phyloP scores from a whole-genome alignment of 306 rosid species.

The Casuarina glauca region DNA sequence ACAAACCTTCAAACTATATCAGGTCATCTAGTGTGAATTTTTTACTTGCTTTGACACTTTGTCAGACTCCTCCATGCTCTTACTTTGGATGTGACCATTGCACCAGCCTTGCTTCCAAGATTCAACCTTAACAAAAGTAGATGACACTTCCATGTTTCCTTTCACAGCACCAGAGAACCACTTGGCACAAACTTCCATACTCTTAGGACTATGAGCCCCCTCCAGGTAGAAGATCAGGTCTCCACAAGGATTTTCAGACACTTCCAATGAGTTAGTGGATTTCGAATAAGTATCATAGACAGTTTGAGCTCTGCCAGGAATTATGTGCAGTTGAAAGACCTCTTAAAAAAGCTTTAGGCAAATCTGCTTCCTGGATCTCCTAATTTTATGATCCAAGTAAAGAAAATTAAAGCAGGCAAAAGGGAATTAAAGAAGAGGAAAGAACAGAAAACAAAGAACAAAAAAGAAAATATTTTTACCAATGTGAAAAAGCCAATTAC shows the following conservation, averaged over 20 bases:
- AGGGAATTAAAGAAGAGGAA: neutral
- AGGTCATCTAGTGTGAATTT: conserved; percentile 14
- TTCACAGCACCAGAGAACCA: conserved; percentile 50
- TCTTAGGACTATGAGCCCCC: conserved; percentile 92
- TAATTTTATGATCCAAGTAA: conserved; percentile 6
- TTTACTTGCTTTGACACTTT: conserved; percentile 50
- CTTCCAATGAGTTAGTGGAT: conserved; percentile 27
- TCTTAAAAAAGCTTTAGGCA: conserved; percentile 61
- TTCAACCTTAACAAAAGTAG: conserved; percentile 28
- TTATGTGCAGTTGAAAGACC: conserved; percentile 65
- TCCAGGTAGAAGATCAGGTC: conserved; percentile 74
- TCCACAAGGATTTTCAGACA: conserved; percentile 43
- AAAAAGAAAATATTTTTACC: neutral
- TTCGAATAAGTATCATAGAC: conserved; percentile 40
- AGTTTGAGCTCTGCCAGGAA: conserved; percentile 75
- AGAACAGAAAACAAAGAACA: too few relatives aligned
- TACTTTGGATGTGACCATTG: conserved; percentile 33
- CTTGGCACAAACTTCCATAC: conserved; percentile 67
- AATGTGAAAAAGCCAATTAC: neutral
- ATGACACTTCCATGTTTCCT: conserved; percentile 27
- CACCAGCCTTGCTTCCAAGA: conserved; percentile 28
- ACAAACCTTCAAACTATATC: conserved; percentile 1
- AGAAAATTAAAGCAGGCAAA: conserved; percentile 10
- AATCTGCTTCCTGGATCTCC: conserved; percentile 40
- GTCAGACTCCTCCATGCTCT: conserved; percentile 26